Evolutionary conservation across 2,329 filamentous ascomycete species (phyloP).

Genomic region (Cadophora sp.): DNA sequence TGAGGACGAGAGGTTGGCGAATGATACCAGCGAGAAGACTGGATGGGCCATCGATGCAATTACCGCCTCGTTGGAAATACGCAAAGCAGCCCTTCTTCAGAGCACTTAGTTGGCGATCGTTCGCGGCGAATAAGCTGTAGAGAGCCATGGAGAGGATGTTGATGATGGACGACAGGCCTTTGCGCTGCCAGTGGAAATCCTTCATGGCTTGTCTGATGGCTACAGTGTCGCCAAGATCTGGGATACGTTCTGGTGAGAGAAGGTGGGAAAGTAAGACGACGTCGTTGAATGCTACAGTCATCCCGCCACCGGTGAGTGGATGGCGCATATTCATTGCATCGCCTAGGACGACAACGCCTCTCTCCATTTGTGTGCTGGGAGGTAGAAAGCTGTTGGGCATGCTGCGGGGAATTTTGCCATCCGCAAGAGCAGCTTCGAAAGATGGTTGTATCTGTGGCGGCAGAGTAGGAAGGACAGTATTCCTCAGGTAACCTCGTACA

Average conservation of each 20-base stretch:
- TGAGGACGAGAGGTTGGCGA: slow-evolving; percentile 75
- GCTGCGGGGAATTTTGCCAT: slow-evolving; percentile 75
- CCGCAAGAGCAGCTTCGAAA: slow-evolving; percentile 78
- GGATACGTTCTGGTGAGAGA: slow-evolving; percentile 72
- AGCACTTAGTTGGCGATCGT: slow-evolving; percentile 76
- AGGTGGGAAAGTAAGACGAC: slow-evolving; percentile 79
- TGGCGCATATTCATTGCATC: slow-evolving; percentile 99
- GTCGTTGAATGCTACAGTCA: slow-evolving; percentile 97
- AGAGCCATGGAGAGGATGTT: slow-evolving; percentile 97
- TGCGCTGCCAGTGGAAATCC: slow-evolving; percentile 86
- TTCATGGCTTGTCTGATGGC: slow-evolving; percentile 70
- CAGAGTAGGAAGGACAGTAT: slow-evolving; percentile 79
- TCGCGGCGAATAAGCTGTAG: slow-evolving; percentile 88
- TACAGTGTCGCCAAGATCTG: slow-evolving; percentile 70
- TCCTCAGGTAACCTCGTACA: slow-evolving; percentile 82
- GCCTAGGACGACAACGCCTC: slow-evolving; percentile 82
- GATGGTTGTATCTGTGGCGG: slow-evolving; percentile 75
- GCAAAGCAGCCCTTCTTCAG: slow-evolving; percentile 90
- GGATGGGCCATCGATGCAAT: slow-evolving; percentile 78
- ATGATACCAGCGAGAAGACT: slow-evolving; percentile 85
- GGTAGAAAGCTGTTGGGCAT: slow-evolving; percentile 98
- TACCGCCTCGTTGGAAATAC: slow-evolving; percentile 82
- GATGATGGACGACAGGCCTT: slow-evolving; percentile 83
- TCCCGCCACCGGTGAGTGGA: slow-evolving; percentile 93
- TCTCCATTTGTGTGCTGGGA: slow-evolving; percentile 71